Conservation (phyloP, 257 asterid species). For the Gentiana macrophylla region DNA sequence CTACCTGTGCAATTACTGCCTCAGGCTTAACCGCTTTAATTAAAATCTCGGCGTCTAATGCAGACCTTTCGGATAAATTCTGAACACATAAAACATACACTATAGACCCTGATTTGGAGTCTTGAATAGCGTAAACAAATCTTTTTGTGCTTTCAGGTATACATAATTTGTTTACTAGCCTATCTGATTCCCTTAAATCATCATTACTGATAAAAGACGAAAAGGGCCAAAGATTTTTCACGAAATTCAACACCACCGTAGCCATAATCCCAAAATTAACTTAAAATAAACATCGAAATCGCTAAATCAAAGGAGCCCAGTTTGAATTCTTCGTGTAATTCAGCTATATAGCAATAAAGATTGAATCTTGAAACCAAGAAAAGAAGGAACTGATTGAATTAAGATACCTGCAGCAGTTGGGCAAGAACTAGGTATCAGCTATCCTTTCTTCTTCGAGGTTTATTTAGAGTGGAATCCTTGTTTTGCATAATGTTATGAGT, state of each 20-base stretch:
- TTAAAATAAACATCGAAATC: too few relatives aligned
- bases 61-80: conserved; percentile 78
- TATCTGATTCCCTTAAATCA: conserved; percentile 69
- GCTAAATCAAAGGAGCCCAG: too few relatives aligned
- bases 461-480: too few relatives aligned
- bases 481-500: too few relatives aligned
- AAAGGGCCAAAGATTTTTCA: conserved; percentile 70
- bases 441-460: too few relatives aligned
- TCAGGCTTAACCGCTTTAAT: conserved; percentile 75
- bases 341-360: too few relatives aligned
- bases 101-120: conserved; percentile 50
- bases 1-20: conserved; percentile 83
- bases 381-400: too few relatives aligned
- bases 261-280: conserved; percentile 1
- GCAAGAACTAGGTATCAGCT: too few relatives aligned
- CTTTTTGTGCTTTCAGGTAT: conserved; percentile 70
- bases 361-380: too few relatives aligned
- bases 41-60: conserved; percentile 62
- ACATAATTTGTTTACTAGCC: conserved; percentile 45
- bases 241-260: conserved; percentile 32
- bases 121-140: conserved; percentile 70
- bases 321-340: too few relatives aligned
- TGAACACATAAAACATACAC: conserved; percentile 66
- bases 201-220: conserved; percentile 25
- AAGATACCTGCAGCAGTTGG: too few relatives aligned